Evolutionary conservation across 2,329 filamentous ascomycete genomes (phyloP).

Genomic region (Coniochaeta sp.): DNA sequence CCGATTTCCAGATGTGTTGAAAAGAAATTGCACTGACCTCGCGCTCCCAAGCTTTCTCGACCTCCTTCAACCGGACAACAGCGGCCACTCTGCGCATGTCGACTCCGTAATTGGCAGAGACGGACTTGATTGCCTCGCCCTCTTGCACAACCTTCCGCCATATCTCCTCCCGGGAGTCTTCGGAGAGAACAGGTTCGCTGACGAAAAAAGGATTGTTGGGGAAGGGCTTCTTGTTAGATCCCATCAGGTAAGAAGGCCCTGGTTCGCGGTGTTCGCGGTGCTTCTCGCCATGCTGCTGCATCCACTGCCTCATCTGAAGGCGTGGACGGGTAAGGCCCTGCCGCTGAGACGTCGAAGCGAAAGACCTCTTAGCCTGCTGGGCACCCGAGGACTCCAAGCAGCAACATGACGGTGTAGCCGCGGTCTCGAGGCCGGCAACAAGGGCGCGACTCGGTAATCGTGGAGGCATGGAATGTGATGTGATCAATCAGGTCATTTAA

Average conservation of each 20-base stretch:
- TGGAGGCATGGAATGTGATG: constrained; percentile 2
- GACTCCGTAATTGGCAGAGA: constrained; percentile 70
- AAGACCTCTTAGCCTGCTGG: not conserved
- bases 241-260: constrained; percentile 29
- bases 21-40: constrained; percentile 53
- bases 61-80: constrained; percentile 75
- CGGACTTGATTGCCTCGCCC: constrained; percentile 64
- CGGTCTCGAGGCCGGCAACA: not conserved
- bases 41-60: constrained; percentile 71
- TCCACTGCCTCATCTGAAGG: constrained; percentile 20
- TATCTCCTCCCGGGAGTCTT: constrained; percentile 65
- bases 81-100: constrained; percentile 81
- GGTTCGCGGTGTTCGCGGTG: constrained; percentile 5
- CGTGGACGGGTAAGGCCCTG: not conserved
- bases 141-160: constrained; percentile 60
- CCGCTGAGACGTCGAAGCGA: not conserved
- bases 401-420: not conserved
- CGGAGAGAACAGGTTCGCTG: constrained; percentile 67
- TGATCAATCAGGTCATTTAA: not conserved
- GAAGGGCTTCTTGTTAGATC: constrained; percentile 51
- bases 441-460: not conserved
- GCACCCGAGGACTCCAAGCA: not conserved
- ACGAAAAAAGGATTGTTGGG: constrained; percentile 66
- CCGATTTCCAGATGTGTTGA: not conserved
- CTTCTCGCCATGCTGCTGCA: constrained; percentile 10